Evolutionary conservation across 2,329 filamentous ascomycete genomes (phyloP), one percentile per base, ranked within the genome.

Genomic region (Colletotrichum simmondsii): DNA sequence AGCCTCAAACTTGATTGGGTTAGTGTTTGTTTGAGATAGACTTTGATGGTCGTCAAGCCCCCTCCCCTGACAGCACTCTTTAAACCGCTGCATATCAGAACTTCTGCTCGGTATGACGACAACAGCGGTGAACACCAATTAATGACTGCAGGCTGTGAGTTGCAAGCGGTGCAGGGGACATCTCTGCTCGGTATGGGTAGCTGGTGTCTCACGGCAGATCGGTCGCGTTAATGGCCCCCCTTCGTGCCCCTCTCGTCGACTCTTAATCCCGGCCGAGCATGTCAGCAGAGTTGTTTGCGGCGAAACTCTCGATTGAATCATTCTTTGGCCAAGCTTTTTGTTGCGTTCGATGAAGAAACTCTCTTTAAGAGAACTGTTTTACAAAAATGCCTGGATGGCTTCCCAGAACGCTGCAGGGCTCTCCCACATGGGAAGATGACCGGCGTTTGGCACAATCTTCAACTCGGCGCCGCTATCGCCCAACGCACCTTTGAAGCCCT

Each of bases 391-490:
- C 54, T 85, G 83, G 2, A 96, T 85, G 58, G 90, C 89, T 32
- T 88, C 84, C 79, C 92, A 92, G 79, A 95, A 95, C 4, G 87
- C 90, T 69, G 86, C 83, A 0, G 93, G 92, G 75, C 90, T 89
- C 83, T 97, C 95, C 60, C 91, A 91, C 94, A 97, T 97, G 0
- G 95, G 95, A 78, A 97, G 82, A 84, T 97, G 95, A 0, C 95
- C 95, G 0, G 94, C 91, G 10, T 87, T 84, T 0, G 93, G 89
- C 11, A 97, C 89, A 70, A 93, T 81, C 79, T 88, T 90, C 75
- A 95, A 87, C 71, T 90, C 87, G 0, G 87, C 88, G 0, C 88
- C 89, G 0, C 81, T 79, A 11, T 84, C 80, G 0, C 92, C 92
- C 54, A 94, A 80, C 22, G 84, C 80, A 0, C 82, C 86, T 67